Evolutionary conservation across 192 early-diverging fungal genomes (phyloP).

Genomic region (Backusella morwellensis): DNA sequence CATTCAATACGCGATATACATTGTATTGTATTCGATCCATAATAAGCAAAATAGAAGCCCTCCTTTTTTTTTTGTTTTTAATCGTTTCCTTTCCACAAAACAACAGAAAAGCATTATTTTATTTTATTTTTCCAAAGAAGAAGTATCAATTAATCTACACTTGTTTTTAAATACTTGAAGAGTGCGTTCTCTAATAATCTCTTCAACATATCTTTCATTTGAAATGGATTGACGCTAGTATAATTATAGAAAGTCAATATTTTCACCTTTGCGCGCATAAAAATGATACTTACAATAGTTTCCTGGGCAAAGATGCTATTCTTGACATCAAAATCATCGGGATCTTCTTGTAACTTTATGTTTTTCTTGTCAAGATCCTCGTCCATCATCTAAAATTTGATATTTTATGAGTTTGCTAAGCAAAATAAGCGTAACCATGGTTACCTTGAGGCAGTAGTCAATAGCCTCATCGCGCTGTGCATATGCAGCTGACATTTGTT

Average conservation of each 20-base stretch:
- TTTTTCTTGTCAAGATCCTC: constrained; percentile 42
- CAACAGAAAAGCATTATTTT: background rate
- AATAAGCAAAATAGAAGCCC: no score
- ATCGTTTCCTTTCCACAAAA: background rate
- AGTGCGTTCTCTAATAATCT: constrained; percentile 66
- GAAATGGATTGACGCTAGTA: constrained; percentile 63
- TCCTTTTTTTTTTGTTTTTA: no score
- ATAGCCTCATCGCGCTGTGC: constrained; percentile 63
- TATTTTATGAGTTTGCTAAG: background rate
- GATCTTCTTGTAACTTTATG: constrained; percentile 52
- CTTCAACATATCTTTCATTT: constrained; percentile 69
- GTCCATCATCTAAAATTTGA: constrained; percentile 37
- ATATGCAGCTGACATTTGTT: constrained; percentile 63
- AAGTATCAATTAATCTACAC: constrained; percentile 57
- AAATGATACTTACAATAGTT: constrained; percentile 48
- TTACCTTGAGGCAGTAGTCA: constrained; percentile 63
- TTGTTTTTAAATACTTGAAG: constrained; percentile 66
- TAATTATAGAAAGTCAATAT: background rate
- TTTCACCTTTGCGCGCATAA: background rate
- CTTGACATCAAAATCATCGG: constrained; percentile 52
- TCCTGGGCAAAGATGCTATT: constrained; percentile 52
- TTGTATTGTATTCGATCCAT: no score
- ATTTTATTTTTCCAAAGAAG: constrained; percentile 13
- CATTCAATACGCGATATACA: no score
- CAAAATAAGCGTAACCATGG: background rate